Evolutionary conservation across 441 rosid species (phyloP), one percentile per base, ranked within the genome.

Genomic region (Populus hybrid): DNA sequence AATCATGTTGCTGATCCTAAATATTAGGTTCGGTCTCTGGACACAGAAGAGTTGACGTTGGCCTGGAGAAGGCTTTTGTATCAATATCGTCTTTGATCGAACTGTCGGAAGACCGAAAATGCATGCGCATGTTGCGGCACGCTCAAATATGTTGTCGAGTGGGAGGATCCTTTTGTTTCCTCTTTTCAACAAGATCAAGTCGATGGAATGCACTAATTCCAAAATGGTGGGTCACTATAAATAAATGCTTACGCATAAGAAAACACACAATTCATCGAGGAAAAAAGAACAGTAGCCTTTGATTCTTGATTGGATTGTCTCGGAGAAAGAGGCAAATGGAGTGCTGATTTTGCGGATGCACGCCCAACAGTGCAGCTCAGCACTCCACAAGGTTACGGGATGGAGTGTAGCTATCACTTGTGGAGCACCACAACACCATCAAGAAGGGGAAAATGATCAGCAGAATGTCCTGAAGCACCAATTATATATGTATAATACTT

Each of bases 91-190:
- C 57, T 46, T 46, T 46, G 57, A 46, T 46, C 18, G 57, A 14
- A 46, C 57, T 9, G 42, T 38, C 42, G 42, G 2, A 9, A 38
- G 42, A 46, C 70, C 34, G n/a, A 64, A 73, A 70, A 65, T 78
- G 79, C 79, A 78, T 71, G 81, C 81, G 79, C 70, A 66, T 69
- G 75, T 77, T 35, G 73, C 1, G 71, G 80, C 82, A 79, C 76
- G 76, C 77, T 72, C 42, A 28, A 68, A 40, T 61, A 67, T 53
- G 21, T 61, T 40, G 46, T 75, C 19, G 57, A 46, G 57, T 46
- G 57, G 57, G 18, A 14, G 57, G 57, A 46, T 46, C 6, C 19
- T 46, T 14, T 46, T 46, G 57, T 16, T 46, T 46, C 57, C 77
- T 67, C 72, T 67, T 72, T 21, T 14, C 40, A 53, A 26, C 26